Evolutionary conservation across 2,329 filamentous ascomycete species (phyloP), one percentile per base, ranked within the genome.

Genomic region (Colletotrichum phormii): DNA sequence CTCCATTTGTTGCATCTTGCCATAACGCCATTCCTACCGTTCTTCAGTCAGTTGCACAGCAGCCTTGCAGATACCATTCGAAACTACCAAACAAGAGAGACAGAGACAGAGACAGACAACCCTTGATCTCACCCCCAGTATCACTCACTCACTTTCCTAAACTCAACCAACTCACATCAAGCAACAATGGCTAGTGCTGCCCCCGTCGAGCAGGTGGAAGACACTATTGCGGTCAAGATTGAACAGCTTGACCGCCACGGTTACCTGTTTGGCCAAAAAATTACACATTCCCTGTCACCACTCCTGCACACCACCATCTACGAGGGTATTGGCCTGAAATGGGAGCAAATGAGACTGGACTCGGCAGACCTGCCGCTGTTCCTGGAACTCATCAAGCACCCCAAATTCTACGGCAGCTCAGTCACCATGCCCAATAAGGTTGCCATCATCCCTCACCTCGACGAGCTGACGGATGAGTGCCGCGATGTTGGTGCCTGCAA

Each of bases 361-460:
- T 89, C 88, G 3, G 81, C 81, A 35, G 84, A 88, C 75, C 85
- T 90, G 75, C 73, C 81, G 8, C 77, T 81, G 26, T 90, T 89
- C 76, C 78, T 90, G 26, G 75, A 83, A 24, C 82, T 92, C 8
- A 85, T 89, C 42, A 84, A 86, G 72, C 82, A 91, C 75, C 87
- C 89, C 18, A 84, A 87, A 75, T 93, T 91, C 80, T 92, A 91
- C 78, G 91, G 91, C 88, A 90, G 92, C 26, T 90, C 92, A 4
- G 91, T 96, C 49, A 96, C 94, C 24, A 97, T 96, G 94, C 94
- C 94, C 0, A 91, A 94, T 85, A 96, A 97, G 82, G 89, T 96
- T 31, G 87, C 90, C 77, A 94, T 96, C 79, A 89, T 95, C 72
- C 86, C 89, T 0, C 87, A 94, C 76, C 87, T 96, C 9, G 93